These are phyloP conservation scores for Fabrea salina DNA, from an alignment of 169 alveolate species.

Conservation along the genomic window DNA sequence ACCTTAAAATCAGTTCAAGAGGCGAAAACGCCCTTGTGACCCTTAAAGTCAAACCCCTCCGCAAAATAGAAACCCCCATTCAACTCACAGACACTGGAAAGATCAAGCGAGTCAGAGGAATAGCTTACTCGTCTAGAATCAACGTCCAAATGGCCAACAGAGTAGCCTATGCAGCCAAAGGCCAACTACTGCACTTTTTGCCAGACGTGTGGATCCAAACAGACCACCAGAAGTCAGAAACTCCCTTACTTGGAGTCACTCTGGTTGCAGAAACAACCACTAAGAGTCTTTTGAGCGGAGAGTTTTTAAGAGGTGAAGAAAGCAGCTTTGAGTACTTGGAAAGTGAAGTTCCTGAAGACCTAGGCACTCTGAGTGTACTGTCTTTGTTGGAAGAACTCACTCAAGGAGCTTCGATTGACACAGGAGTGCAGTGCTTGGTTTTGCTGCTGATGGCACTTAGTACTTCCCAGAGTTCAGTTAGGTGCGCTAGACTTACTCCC, in stretches of 20 bases:
- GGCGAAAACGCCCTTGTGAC: conserved; percentile 82
- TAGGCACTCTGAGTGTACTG: conserved; percentile 55
- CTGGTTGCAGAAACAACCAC: conserved; percentile 87
- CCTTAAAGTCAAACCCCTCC: conserved; percentile 58
- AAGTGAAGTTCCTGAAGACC: conserved; percentile 64
- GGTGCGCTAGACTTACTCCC: conserved; percentile 59
- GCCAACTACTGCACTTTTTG: conserved; percentile 79
- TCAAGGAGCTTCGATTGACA: conserved; percentile 57
- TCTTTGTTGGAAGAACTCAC: conserved; percentile 62
- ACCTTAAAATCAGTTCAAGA: conserved; percentile 65
- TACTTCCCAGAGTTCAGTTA: conserved; percentile 40
- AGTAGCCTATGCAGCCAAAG: conserved; percentile 76
- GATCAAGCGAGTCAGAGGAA: conserved; percentile 83
- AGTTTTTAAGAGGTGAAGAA: conserved; percentile 33
- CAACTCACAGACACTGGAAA: conserved; percentile 76
- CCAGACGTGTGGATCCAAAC: conserved; percentile 90
- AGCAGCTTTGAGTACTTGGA: conserved; percentile 36
- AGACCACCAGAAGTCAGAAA: conserved; percentile 65
- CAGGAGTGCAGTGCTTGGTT: conserved; percentile 45
- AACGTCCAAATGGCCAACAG: conserved; percentile 66
- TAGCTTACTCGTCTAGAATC: conserved; percentile 75
- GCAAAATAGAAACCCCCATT: conserved; percentile 68
- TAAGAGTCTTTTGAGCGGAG: conserved; percentile 57
- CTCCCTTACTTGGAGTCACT: conserved; percentile 83
- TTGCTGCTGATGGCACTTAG: conserved; percentile 67